Evolutionary conservation across 805 yeast species (phyloP).

Genomic region (Saturnispora saitoi): DNA sequence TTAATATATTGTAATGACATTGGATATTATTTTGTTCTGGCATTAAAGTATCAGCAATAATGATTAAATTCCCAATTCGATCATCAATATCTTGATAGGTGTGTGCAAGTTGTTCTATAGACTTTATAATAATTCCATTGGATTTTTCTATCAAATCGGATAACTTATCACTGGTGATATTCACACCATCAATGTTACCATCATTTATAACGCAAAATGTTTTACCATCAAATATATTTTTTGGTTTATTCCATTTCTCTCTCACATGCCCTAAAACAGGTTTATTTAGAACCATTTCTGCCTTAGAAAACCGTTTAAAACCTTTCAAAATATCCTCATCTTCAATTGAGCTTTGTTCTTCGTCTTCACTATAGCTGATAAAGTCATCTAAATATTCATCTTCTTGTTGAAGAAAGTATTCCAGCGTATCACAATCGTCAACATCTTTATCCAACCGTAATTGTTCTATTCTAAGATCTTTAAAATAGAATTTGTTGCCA

Average conservation of each 20-base stretch:
- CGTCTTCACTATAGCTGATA: constrained; percentile 1
- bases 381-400: neutral
- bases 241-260: neutral
- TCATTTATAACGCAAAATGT: constrained; percentile 50
- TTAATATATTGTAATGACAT: constrained; percentile 46
- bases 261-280: neutral
- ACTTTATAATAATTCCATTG: constrained; percentile 39
- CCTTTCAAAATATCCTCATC: constrained; percentile 2
- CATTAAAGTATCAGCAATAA: constrained; percentile 29
- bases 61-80: constrained; percentile 16
- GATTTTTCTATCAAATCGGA: constrained; percentile 28
- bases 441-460: constrained; percentile 2
- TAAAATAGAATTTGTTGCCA: constrained; percentile 1
- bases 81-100: neutral
- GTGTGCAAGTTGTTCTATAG: neutral
- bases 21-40: neutral
- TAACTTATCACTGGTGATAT: constrained; percentile 32
- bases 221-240: constrained; percentile 34
- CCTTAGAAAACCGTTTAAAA: neutral
- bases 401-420: neutral
- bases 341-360: neutral
- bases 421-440: constrained; percentile 5
- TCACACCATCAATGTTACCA: constrained; percentile 18
- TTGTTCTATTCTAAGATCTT: neutral
- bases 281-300: constrained; percentile 2